These are phyloP conservation scores for Kingdonia uniflora DNA, from an alignment of 164 flowering plant genomes.

Conservation along the genomic window DNA sequence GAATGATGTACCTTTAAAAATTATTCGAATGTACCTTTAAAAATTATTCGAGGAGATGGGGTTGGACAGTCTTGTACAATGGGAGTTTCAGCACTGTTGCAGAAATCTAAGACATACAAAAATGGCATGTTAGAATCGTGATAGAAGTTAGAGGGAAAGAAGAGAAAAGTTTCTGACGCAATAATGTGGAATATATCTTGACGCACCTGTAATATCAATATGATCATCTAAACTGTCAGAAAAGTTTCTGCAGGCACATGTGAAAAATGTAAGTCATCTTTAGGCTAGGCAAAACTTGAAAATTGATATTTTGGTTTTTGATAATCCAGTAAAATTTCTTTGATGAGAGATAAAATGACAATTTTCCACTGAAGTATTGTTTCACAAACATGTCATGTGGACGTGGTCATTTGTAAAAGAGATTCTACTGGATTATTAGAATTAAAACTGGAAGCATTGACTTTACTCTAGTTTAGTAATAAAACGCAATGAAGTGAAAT, in stretches of 20 bases:
- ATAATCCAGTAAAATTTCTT: neutral
- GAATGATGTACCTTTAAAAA: slow-evolving; percentile 48
- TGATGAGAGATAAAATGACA: no score
- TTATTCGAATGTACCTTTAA: slow-evolving; percentile 54
- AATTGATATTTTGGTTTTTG: slow-evolving; percentile 1
- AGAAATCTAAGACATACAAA: slow-evolving; percentile 29
- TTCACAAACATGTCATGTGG: no score
- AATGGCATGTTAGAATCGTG: neutral
- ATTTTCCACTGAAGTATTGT: no score
- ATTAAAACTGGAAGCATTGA: no score
- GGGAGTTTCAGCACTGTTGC: slow-evolving; percentile 33
- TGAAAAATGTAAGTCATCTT: slow-evolving; percentile 1
- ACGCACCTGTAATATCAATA: slow-evolving; percentile 51
- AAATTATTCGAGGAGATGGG: slow-evolving; percentile 37
- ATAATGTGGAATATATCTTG: slow-evolving; percentile 1
- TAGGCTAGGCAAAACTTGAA: no score
- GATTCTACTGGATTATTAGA: no score
- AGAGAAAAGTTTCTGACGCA: neutral
- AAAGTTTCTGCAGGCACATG: slow-evolving; percentile 29
- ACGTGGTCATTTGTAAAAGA: no score
- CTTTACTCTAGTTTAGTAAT: no score
- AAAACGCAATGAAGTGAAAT: neutral
- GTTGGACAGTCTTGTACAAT: slow-evolving; percentile 24
- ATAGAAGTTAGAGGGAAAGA: neutral
- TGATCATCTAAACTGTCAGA: slow-evolving; percentile 44